Evolutionary conservation across 2,329 filamentous ascomycete species (phyloP).

Genomic region (Verticillium albo-atrum): DNA sequence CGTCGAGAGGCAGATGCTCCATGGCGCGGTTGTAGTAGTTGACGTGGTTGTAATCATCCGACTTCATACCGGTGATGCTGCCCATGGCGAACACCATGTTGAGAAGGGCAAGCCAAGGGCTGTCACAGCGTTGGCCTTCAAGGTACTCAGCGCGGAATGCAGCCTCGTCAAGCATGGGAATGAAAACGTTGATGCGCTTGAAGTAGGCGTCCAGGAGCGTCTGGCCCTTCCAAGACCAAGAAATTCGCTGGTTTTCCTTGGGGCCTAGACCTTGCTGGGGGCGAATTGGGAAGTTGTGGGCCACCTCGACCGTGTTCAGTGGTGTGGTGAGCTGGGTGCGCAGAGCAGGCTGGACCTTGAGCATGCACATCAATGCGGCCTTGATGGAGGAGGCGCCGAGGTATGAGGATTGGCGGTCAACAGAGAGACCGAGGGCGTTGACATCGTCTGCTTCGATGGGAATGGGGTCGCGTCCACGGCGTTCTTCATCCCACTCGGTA

Average conservation of each 20-base stretch:
- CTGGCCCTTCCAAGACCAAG: slow-evolving; percentile 62
- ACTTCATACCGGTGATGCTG: slow-evolving; percentile 62
- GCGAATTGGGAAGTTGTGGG: slow-evolving; percentile 38
- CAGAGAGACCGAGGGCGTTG: slow-evolving; percentile 53
- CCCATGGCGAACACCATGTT: slow-evolving; percentile 77
- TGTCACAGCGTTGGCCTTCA: slow-evolving; percentile 52
- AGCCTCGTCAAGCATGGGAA: slow-evolving; percentile 69
- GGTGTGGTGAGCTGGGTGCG: slow-evolving; percentile 40
- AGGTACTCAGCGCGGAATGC: slow-evolving; percentile 60
- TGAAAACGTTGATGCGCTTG: slow-evolving; percentile 65
- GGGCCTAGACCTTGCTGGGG: slow-evolving; percentile 36
- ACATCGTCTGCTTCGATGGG: slow-evolving; percentile 59
- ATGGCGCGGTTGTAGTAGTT: slow-evolving; percentile 66
- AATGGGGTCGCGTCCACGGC: slow-evolving; percentile 48
- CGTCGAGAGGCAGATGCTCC: slow-evolving; percentile 61
- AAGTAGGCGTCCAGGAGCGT: slow-evolving; percentile 73
- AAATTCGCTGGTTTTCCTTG: slow-evolving; percentile 44
- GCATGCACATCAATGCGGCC: slow-evolving; percentile 68
- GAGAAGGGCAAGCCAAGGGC: slow-evolving; percentile 66
- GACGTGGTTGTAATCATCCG: slow-evolving; percentile 62
- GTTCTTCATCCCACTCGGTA: slow-evolving; percentile 63
- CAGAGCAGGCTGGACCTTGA: slow-evolving; percentile 47
- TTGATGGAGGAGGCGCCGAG: slow-evolving; percentile 72
- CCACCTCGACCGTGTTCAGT: slow-evolving; percentile 41
- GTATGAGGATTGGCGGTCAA: slow-evolving; percentile 60